Conservation (phyloP, 768 basidiomycete species). For the Suillus discolor region DNA sequence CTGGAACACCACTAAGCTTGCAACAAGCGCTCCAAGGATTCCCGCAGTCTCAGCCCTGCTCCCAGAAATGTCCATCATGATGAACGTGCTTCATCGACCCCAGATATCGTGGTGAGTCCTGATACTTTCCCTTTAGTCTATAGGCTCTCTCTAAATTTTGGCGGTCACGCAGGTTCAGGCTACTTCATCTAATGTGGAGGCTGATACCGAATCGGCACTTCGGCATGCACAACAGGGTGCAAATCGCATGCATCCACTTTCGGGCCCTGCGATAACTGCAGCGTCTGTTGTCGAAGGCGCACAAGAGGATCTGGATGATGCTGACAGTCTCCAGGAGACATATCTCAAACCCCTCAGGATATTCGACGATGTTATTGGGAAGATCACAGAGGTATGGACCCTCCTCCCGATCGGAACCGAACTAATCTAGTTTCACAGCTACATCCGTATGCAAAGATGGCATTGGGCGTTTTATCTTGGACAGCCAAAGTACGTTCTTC, state of each 20-base stretch:
- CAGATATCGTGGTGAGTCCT: not conserved
- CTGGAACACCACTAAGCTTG: not conserved
- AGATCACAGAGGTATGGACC: not conserved
- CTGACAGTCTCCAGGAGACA: not conserved
- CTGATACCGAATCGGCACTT: not conserved
- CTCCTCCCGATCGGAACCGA: not conserved
- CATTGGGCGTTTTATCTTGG: not conserved
- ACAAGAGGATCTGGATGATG: not conserved
- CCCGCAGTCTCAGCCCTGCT: not conserved
- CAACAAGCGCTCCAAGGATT: not conserved
- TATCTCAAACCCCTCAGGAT: constrained; percentile 5
- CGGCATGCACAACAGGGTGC: not conserved
- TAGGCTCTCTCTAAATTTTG: not conserved
- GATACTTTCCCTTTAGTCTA: not conserved
- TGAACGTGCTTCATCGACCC: not conserved
- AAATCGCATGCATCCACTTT: not conserved
- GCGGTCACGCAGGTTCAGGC: too few species aligned
- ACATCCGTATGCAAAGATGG: constrained; percentile 12
- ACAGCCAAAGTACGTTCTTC: constrained; percentile 1
- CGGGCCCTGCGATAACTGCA: not conserved
- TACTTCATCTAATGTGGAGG: not conserved
- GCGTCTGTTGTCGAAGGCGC: not conserved
- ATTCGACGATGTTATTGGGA: not conserved
- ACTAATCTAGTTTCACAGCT: not conserved
- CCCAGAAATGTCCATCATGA: not conserved